Evolutionary conservation across 345 rosid species (phyloP), one percentile per base, ranked within the genome.

Genomic region (Leavenworthia alabamica): DNA sequence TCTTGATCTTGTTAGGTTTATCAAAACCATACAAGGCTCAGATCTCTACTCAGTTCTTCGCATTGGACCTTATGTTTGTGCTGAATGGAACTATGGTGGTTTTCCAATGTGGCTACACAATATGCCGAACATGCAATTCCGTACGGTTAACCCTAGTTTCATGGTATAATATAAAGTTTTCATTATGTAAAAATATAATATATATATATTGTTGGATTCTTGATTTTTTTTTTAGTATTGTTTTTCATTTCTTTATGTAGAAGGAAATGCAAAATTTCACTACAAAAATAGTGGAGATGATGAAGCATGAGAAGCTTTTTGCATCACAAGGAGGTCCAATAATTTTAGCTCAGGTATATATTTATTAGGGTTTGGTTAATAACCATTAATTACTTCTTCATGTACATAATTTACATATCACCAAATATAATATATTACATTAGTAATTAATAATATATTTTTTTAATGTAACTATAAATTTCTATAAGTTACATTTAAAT

Each of bases 241-340:
- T 23, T 19, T 4, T 47, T 2, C n/a, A 6, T 5, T 9, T 54
- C 0, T 11, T 44, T 42, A 15, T 20, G 3, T 35, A 77, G 91
- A 68, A 76, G 26, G 92, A 85, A 57, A 90, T 87, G 97, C 77
- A 85, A 64, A 87, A 82, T 4, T 90, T 85, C 24, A 83, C 88
- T 5, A 60, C 80, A 3, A 42, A 79, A 56, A 85, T 87, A 1
- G 87, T 87, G 8, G 62, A 85, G 2, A 81, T 81, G 90, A 50
- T 75, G 52, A 90, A 82, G 19, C 7, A 71, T 17, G 93, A 82
- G 66, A 82, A 74, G 0, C 77, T 90, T 0, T 87, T 87, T 37
- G 92, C 92, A 1, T 79, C 90, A 0, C 97, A 86, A 70, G 97
- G 95, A 3, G 97, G 95, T 1, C 88, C 88, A 3, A 80, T 89